Conservation (phyloP, 31 red algal genomes). For the Odonthalia washingtoniensis region DNA sequence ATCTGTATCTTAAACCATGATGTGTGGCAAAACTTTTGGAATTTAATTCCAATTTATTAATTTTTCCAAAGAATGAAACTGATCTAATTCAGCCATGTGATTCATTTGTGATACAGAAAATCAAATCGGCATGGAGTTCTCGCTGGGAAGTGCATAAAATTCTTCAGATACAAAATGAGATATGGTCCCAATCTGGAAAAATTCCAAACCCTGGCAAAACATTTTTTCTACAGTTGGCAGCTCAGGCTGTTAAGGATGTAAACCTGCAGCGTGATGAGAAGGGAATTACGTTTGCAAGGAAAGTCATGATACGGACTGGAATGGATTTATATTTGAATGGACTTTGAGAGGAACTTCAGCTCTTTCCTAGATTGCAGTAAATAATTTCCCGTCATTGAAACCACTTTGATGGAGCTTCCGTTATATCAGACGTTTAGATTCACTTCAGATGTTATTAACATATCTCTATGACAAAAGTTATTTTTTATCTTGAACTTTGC, state of each 20-base stretch:
- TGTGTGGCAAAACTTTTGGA: too few species aligned
- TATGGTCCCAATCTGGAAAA: background rate
- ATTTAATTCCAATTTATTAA: too few species aligned
- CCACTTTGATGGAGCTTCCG: too few species aligned
- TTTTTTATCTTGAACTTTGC: too few species aligned
- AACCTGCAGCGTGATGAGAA: constrained; percentile 20
- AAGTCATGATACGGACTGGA: constrained; percentile 31
- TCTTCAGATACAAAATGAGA: background rate
- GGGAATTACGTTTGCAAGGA: constrained; percentile 38
- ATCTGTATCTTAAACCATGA: too few species aligned
- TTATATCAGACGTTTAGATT: too few species aligned
- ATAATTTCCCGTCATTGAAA: too few species aligned
- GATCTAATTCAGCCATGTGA: constrained; percentile 46
- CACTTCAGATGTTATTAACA: too few species aligned
- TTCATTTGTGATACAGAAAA: constrained; percentile 57
- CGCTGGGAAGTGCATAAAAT: constrained; percentile 30
- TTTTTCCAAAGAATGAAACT: constrained; percentile 40
- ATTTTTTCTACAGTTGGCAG: constrained; percentile 38
- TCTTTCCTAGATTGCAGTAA: background rate
- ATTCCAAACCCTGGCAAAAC: constrained; percentile 49
- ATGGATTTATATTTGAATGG: background rate
- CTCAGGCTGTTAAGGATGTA: constrained; percentile 12
- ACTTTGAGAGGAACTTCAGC: background rate
- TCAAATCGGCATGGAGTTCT: constrained; percentile 21
- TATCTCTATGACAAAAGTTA: too few species aligned